A percentile compares a stretch with the other conserved stretches of the same genome.
Evolutionary conservation across 441 rosid species (phyloP).

Genomic region (Arabidopsis hybrid): DNA sequence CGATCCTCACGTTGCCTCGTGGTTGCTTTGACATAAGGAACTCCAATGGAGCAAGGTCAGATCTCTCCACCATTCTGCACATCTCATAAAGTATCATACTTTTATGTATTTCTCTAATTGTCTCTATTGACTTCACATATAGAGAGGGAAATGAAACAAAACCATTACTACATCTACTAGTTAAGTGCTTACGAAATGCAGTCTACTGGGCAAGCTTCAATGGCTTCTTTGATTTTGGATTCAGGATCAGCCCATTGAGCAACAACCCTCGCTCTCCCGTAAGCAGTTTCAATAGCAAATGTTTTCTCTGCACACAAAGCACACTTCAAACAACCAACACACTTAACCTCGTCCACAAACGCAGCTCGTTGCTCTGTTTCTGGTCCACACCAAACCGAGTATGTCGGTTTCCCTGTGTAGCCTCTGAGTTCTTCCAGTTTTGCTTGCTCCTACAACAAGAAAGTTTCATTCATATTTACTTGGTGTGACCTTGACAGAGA

Average conservation of each 20-base stretch:
- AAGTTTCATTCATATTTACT: not conserved
- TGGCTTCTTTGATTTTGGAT: slow-evolving; percentile 74
- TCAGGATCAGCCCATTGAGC: slow-evolving; percentile 97
- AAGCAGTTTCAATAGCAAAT: slow-evolving; percentile 75
- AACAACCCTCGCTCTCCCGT: slow-evolving; percentile 89
- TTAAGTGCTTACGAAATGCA: slow-evolving; percentile 73
- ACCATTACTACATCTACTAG: not conserved
- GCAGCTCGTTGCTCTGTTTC: slow-evolving; percentile 79
- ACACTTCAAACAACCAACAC: slow-evolving; percentile 92
- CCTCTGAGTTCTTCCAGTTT: slow-evolving; percentile 73
- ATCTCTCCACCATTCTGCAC: slow-evolving; percentile 72
- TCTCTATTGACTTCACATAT: not conserved
- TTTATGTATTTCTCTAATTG: not conserved
- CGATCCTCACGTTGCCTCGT: slow-evolving; percentile 78
- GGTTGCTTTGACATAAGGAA: slow-evolving; percentile 93
- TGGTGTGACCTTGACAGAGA: not conserved
- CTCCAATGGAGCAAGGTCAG: slow-evolving; percentile 85
- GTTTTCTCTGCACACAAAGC: slow-evolving; percentile 81
- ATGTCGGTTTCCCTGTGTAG: slow-evolving; percentile 76
- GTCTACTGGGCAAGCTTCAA: slow-evolving; percentile 81
- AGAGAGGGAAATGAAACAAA: not conserved
- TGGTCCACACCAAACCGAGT: slow-evolving; percentile 81
- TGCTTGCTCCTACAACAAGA: slow-evolving; percentile 66
- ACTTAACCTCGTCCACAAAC: slow-evolving; percentile 94
- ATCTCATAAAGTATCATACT: slow-evolving; percentile 6